These are phyloP conservation scores for Botrytis galanthina DNA, from an alignment of 2,329 filamentous ascomycete species.

Conservation along the genomic window DNA sequence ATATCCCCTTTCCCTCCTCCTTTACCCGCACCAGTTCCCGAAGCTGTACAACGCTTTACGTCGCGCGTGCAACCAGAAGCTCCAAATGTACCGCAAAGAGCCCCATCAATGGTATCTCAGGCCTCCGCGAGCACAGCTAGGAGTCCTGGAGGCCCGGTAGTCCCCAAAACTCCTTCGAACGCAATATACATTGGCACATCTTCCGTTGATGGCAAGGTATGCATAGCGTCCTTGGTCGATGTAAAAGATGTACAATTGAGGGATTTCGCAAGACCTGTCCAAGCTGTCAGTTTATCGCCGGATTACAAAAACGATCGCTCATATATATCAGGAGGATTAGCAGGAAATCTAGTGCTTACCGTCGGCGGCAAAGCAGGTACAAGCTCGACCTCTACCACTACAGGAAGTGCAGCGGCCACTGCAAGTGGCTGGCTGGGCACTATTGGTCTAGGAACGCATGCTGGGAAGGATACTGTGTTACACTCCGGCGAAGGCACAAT, in stretches of 20 bases:
- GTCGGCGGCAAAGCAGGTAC: conserved; percentile 75
- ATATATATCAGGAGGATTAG: conserved; percentile 86
- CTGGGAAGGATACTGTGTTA: conserved; percentile 79
- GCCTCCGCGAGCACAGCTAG: conserved; percentile 53
- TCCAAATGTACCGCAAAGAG: conserved; percentile 30
- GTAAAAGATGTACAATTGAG: conserved; percentile 85
- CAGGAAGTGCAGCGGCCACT: conserved; percentile 74
- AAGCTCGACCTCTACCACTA: conserved; percentile 81
- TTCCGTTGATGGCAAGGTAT: conserved; percentile 94
- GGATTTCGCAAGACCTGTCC: conserved; percentile 90
- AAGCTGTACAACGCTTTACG: conserved; percentile 39
- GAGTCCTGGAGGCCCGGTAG: conserved; percentile 54
- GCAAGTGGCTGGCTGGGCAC: conserved; percentile 89
- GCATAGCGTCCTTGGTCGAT: conserved; percentile 83
- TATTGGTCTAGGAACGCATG: conserved; percentile 75
- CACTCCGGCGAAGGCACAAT: conserved; percentile 93
- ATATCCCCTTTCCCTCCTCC: conserved; percentile 81
- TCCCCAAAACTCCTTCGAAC: conserved; percentile 74
- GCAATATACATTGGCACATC: conserved; percentile 91
- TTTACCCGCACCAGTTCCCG: conserved; percentile 41
- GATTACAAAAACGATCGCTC: conserved; percentile 87
- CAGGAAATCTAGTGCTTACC: conserved; percentile 84
- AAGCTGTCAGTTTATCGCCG: conserved; percentile 89
- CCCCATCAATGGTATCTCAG: conserved; percentile 45
- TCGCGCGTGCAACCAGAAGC: conserved; percentile 33